Evolutionary conservation across 2,329 filamentous ascomycete genomes (phyloP).

Genomic region (Diaporthe citrichinensis): DNA sequence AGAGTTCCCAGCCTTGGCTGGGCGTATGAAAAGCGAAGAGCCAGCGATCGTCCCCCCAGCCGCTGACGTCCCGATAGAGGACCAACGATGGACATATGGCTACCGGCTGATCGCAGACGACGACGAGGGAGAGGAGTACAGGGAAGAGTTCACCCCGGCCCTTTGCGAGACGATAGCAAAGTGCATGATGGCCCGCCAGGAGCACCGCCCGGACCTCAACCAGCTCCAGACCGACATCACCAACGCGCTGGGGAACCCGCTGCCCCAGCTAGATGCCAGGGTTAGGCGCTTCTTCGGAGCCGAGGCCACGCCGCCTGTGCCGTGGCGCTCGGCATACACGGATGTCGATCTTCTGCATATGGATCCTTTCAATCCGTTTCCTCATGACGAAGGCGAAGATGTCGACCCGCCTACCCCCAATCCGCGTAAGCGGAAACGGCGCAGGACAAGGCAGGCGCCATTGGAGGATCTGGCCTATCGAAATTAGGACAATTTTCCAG

Average conservation of each 20-base stretch:
- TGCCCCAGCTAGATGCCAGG: neutral
- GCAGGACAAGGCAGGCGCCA: neutral
- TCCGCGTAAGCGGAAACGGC: neutral
- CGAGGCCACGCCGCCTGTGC: neutral
- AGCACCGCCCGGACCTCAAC: constrained; percentile 14
- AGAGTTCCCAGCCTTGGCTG: neutral
- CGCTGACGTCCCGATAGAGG: neutral
- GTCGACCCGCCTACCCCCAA: neutral
- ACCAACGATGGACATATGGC: constrained; percentile 13
- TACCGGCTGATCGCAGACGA: neutral
- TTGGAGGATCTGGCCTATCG: neutral
- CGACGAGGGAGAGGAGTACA: neutral
- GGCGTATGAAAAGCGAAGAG: neutral
- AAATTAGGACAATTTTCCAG: neutral
- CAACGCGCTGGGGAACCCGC: neutral
- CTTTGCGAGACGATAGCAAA: constrained; percentile 1
- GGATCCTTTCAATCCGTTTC: neutral
- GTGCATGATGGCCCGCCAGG: constrained; percentile 18
- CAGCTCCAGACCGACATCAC: neutral
- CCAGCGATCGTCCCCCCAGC: neutral
- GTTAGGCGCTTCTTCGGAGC: neutral
- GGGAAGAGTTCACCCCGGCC: neutral
- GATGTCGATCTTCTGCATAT: neutral
- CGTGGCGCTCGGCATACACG: too few species aligned
- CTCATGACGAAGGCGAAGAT: neutral